Evolutionary conservation across 1,284 basidiomycete species (phyloP), one percentile per base, ranked within the genome.

Genomic region (Ustilago hordei): DNA sequence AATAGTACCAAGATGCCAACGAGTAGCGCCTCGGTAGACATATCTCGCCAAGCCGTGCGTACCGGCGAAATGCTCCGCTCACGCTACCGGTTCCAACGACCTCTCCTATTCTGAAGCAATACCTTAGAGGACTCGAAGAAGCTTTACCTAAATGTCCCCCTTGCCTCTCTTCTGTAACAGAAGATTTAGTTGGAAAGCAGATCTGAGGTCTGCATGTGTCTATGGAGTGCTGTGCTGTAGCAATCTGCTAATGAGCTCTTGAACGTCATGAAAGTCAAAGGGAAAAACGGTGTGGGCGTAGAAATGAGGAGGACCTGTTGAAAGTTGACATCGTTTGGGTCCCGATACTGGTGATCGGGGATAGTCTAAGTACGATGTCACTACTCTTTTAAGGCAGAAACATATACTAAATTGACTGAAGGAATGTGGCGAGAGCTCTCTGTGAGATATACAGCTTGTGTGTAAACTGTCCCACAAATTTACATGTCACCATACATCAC

Each of bases 31-130:
- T 45, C n/a, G 41, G 50, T 19, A 28, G 23, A 28, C 3, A 35
- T 54, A 15, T 12, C 54, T 15, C 55, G 55, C 34, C 57, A 43
- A 23, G 57, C 55, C 17, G 31, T 31, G 8, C 68, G 62, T 9
- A 54, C 39, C 8, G 68, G 55, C n/a, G 68, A 64, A 13, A 64
- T 61, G 68, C 39, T 70, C 32, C 67, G 67, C 53, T 59, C 62
- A 17, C 67, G 58, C 8, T 64, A 69, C 41, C 59, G 57, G n/a
- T 61, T 60, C 19, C 68, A 70, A 62, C 68, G 68, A 19, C 38
- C 59, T 9, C 58, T 64, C 28, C 57, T 60, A 62, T 28, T 70
- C 15, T 70, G 35, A 63, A 19, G 39, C 31, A 38, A 8, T 8
- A 15, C 8, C n/a, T 19, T 19, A 23, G n/a, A 19, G 43, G 43